A percentile compares a stretch with the other conserved stretches of the same genome.
Conservation (phyloP, 2,329 filamentous ascomycete genomes). For the Aspergillus jensenii region DNA sequence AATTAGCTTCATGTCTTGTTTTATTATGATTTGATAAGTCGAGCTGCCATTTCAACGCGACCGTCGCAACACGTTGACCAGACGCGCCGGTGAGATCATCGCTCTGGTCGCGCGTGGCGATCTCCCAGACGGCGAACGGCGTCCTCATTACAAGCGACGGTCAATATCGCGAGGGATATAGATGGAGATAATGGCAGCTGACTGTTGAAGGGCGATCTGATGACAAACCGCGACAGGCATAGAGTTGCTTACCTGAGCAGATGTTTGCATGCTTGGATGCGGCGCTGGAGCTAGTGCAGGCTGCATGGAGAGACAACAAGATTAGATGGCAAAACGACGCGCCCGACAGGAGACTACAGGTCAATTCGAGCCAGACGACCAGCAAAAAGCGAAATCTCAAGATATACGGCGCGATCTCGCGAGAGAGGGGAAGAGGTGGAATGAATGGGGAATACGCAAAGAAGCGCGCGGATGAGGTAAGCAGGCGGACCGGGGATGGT, state of each 20-base stretch:
- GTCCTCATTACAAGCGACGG: not conserved
- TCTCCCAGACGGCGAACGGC: not conserved
- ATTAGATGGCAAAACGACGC: conserved; percentile 19
- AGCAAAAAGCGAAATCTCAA: not conserved
- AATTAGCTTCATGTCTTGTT: conserved; percentile 10
- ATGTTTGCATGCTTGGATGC: conserved; percentile 48
- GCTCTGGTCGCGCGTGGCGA: conserved; percentile 2
- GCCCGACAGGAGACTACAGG: conserved; percentile 12
- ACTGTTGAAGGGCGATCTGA: conserved; percentile 23
- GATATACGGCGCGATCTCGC: conserved; percentile 10
- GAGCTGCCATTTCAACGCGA: conserved; percentile 9
- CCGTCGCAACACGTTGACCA: not conserved
- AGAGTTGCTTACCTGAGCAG: conserved; percentile 55
- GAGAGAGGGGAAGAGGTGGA: conserved; percentile 15
- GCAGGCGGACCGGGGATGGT: conserved; percentile 21
- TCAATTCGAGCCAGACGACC: conserved; percentile 17
- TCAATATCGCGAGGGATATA: not conserved
- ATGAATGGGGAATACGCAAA: conserved; percentile 22
- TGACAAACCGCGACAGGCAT: conserved; percentile 38
- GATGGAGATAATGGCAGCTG: not conserved
- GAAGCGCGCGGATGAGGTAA: conserved; percentile 38
- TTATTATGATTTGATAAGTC: not conserved
- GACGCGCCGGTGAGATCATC: conserved; percentile 9
- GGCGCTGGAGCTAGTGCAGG: conserved; percentile 50
- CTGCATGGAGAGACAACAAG: conserved; percentile 37